Conservation (phyloP, 78 protist species). For the Paratrimastix pyriformis region DNA sequence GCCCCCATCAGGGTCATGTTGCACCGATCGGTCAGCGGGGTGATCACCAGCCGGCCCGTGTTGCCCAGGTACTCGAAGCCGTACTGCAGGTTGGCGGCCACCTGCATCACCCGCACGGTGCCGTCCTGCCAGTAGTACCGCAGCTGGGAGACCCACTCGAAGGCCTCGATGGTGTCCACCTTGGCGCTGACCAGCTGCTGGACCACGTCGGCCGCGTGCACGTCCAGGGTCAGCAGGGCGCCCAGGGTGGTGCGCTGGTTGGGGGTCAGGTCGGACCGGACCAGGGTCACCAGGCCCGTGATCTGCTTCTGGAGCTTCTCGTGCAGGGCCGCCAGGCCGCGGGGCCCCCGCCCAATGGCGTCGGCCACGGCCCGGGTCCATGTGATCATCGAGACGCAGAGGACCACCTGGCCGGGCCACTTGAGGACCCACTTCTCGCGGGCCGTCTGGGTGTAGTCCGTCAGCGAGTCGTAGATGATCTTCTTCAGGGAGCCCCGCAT, state of each 20-base stretch:
- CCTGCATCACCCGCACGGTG: constrained; percentile 35
- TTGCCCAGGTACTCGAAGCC: constrained; percentile 79
- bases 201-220: constrained; percentile 61
- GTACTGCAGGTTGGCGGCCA: constrained; percentile 35
- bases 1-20: constrained; percentile 57
- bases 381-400: constrained; percentile 21
- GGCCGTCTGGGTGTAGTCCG: neutral
- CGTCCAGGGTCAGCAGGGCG: constrained; percentile 58
- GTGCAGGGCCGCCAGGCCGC: neutral
- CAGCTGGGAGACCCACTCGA: constrained; percentile 63
- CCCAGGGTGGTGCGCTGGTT: constrained; percentile 44
- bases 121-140: constrained; percentile 57
- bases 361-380: constrained; percentile 52
- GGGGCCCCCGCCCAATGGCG: constrained; percentile 10
- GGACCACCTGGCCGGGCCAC: constrained; percentile 63
- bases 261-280: constrained; percentile 27
- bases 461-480: constrained; percentile 3
- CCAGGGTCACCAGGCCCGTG: constrained; percentile 20
- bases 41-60: constrained; percentile 63
- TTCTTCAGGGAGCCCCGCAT: constrained; percentile 32
- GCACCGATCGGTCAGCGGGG: constrained; percentile 68
- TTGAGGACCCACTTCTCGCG: constrained; percentile 54
- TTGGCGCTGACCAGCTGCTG: constrained; percentile 19
- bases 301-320: constrained; percentile 19
- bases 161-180: constrained; percentile 17